Conservation (phyloP, 2,329 filamentous ascomycete genomes). For the Monascus ruber region DNA sequence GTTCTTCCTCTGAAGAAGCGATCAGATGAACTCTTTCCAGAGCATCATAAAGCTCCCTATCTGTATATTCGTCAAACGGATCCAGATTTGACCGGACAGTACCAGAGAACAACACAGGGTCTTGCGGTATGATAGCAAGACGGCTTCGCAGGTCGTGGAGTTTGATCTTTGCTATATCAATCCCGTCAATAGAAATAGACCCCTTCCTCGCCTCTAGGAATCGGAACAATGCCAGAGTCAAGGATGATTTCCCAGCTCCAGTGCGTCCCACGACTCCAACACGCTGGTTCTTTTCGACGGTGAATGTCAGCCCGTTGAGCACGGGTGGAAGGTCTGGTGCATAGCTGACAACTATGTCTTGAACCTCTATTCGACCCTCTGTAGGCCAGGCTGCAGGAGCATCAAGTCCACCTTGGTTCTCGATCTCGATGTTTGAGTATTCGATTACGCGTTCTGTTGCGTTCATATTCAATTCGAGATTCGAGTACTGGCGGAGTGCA, state of each 20-base stretch:
- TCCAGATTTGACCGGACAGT: slow-evolving; percentile 66
- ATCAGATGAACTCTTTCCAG: slow-evolving; percentile 58
- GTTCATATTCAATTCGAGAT: slow-evolving; percentile 66
- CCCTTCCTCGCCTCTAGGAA: slow-evolving; percentile 61
- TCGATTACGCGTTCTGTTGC: slow-evolving; percentile 64
- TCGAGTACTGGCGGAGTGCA: slow-evolving; percentile 56
- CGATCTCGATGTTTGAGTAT: slow-evolving; percentile 57
- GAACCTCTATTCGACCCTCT: slow-evolving; percentile 59
- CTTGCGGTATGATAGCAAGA: slow-evolving; percentile 68
- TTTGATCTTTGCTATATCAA: slow-evolving; percentile 62
- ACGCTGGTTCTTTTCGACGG: slow-evolving; percentile 54
- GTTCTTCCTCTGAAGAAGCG: slow-evolving; percentile 28
- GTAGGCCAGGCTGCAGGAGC: slow-evolving; percentile 65
- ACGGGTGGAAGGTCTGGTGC: slow-evolving; percentile 59
- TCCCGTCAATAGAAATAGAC: slow-evolving; percentile 57
- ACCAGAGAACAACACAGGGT: slow-evolving; percentile 69
- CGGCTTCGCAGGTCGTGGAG: slow-evolving; percentile 59
- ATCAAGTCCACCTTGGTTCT: slow-evolving; percentile 51
- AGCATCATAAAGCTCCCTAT: slow-evolving; percentile 57
- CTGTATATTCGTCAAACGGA: slow-evolving; percentile 57
- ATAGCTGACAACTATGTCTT: slow-evolving; percentile 59
- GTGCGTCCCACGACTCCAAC: slow-evolving; percentile 70
- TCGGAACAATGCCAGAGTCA: slow-evolving; percentile 66
- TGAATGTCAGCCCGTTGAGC: slow-evolving; percentile 57
- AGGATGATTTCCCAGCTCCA: slow-evolving; percentile 64